Evolutionary conservation across 228 moss, liverwort and hornwort genomes (phyloP).

Genomic region (Sphagnum magellanicum): DNA sequence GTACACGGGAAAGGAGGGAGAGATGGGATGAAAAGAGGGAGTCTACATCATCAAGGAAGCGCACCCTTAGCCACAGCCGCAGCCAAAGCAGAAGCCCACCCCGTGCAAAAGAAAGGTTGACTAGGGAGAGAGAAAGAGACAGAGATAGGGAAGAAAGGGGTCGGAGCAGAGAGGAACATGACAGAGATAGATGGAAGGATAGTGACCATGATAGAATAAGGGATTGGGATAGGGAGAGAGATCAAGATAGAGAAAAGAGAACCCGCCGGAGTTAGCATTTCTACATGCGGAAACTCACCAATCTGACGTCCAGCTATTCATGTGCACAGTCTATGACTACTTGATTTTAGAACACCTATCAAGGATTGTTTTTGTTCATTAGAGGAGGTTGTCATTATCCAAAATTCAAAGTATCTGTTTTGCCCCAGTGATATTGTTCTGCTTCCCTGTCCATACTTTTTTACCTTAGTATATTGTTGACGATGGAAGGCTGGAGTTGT

Average conservation of each 20-base stretch:
- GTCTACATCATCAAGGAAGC: conserved; percentile 66
- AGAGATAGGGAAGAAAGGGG: conserved; percentile 63
- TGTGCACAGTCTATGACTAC: too few species aligned
- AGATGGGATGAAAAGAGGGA: conserved; percentile 79
- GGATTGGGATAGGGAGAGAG: conserved; percentile 43
- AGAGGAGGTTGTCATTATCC: too few species aligned
- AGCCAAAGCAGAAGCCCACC: conserved; percentile 66
- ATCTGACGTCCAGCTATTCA: too few species aligned
- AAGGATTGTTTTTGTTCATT: too few species aligned
- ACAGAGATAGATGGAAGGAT: conserved; percentile 67
- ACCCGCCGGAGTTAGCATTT: conserved; percentile 48
- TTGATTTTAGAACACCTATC: too few species aligned
- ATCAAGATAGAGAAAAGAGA: conserved; percentile 73
- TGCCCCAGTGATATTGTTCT: too few species aligned
- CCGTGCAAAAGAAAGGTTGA: conserved; percentile 67
- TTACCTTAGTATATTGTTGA: too few species aligned
- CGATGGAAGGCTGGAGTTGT: too few species aligned
- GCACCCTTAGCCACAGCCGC: conserved; percentile 81
- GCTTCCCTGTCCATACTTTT: too few species aligned
- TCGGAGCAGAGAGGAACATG: conserved; percentile 63
- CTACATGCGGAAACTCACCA: too few species aligned
- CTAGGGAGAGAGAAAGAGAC: conserved; percentile 59
- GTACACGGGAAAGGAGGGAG: conserved; percentile 68
- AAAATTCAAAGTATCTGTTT: too few species aligned
- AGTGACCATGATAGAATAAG: conserved; percentile 60